Base-by-base conservation (phyloP, 129 eudicot species). In the Chrysanthemum lavandulifolium region DNA sequence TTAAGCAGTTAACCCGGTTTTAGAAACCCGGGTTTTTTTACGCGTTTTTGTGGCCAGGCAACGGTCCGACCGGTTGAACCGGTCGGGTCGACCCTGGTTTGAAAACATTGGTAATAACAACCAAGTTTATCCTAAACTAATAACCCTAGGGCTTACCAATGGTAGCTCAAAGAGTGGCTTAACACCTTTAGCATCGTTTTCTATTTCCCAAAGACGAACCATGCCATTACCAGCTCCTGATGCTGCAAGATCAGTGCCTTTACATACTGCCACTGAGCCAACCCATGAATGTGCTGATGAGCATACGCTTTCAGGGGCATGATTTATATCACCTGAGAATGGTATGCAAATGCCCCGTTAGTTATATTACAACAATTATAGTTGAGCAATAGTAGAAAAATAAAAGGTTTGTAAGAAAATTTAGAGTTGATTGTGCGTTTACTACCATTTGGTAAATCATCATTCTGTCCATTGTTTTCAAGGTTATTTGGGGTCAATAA, bases 171-270 rank as follows among this genome's bases (percentile, higher is more conserved):
- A 95, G 70, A 95, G 84, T 13, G 99, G 95, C 51, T 61, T 73
- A 27, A 95, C 74, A 83, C 96, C 90, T 80, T 83, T 95, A 65
- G 83, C 76, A 66, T 95, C 97, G 51, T 49, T 82, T 78, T 95
- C 83, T 57, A 95, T 85, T 55, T 75, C 83, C 99, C 99, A 95
- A 56, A 95, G 82, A 50, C 90, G 94, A 72, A 95, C 76, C 0
- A 59, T 75, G 50, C 99, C 97, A 50, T 95, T 95, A 40, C 97
- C 99, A 55, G 99, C 96, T 76, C 97, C 99, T 59, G 99, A 95
- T 45, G 99, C 96, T 67, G 97, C 99, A 78, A 95, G 91, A 83
- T 95, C 99, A 64, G 92, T 95, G 77, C 78, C 82, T 80, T 88
- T 83, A 74, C 99, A 95, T 13, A 95, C 94, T 21, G 90, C 80